Conservation (phyloP, 805 yeast species). For the Candida argentea region DNA sequence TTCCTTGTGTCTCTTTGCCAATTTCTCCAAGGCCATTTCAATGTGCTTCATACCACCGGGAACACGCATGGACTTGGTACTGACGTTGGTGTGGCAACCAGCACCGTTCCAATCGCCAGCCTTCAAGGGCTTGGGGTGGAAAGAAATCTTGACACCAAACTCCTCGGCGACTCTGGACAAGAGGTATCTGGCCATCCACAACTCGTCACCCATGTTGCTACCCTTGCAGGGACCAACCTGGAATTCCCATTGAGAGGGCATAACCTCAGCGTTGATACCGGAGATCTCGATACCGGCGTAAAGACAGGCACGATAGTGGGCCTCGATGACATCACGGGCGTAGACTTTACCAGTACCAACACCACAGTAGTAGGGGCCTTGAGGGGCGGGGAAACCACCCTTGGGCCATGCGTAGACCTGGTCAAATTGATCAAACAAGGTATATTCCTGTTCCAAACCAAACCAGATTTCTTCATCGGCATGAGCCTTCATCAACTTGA, state of each 20-base stretch:
- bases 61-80: slow-evolving; percentile 82
- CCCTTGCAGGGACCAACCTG: slow-evolving; percentile 98
- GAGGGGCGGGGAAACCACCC: slow-evolving; percentile 99
- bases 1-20: slow-evolving; percentile 93
- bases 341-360: slow-evolving; percentile 98
- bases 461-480: slow-evolving; percentile 83
- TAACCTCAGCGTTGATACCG: slow-evolving; percentile 98
- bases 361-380: slow-evolving; percentile 99
- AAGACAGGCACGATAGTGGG: slow-evolving; percentile 97
- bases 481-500: slow-evolving; percentile 90
- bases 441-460: slow-evolving; percentile 98
- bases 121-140: slow-evolving; percentile 98
- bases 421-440: slow-evolving; percentile 85
- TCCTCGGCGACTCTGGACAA: slow-evolving; percentile 95
- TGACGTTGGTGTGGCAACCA: slow-evolving; percentile 98
- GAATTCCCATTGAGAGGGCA: slow-evolving; percentile 99
- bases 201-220: slow-evolving; percentile 92
- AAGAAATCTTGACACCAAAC: slow-evolving; percentile 94
- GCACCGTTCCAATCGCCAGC: slow-evolving; percentile 99
- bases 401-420: slow-evolving; percentile 97
- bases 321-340: slow-evolving; percentile 97
- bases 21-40: slow-evolving; percentile 85
- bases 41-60: slow-evolving; percentile 96
- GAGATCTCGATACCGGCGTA: slow-evolving; percentile 85
- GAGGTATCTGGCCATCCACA: slow-evolving; percentile 93